These are phyloP conservation scores for Debaryomycetaceae sp. DNA, from an alignment of 1,139 yeast genomes.

Conservation along the genomic window DNA sequence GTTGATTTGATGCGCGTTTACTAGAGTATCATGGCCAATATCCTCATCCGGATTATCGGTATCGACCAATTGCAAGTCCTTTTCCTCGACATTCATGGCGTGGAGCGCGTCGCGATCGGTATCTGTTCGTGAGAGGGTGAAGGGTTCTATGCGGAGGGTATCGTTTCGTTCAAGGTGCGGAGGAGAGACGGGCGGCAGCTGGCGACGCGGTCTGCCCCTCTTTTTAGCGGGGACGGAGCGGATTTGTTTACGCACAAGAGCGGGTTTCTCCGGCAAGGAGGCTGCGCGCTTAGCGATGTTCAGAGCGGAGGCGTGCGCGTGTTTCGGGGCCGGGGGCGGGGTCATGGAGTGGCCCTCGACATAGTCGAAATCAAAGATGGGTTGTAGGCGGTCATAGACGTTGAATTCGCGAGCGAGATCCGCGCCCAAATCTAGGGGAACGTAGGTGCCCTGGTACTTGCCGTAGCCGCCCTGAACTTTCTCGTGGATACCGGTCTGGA, in stretches of 20 bases:
- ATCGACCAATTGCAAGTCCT: slow-evolving; percentile 28
- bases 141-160: slow-evolving; percentile 19
- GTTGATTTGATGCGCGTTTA: too few species aligned
- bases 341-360: slow-evolving; percentile 47
- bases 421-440: slow-evolving; percentile 54
- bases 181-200: slow-evolving; percentile 12
- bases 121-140: slow-evolving; percentile 26
- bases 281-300: slow-evolving; percentile 36
- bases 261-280: slow-evolving; percentile 7
- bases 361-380: slow-evolving; percentile 56
- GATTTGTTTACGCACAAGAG: slow-evolving; percentile 11
- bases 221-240: slow-evolving; percentile 29
- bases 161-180: slow-evolving; percentile 21
- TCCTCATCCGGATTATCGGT: slow-evolving; percentile 12
- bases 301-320: slow-evolving; percentile 57
- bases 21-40: neutral
- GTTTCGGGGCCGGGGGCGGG: slow-evolving; percentile 81
- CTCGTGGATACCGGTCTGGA: slow-evolving; percentile 77
- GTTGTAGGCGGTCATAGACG: slow-evolving; percentile 53
- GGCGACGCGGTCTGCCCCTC: slow-evolving; percentile 40
- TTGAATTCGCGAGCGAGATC: slow-evolving; percentile 56
- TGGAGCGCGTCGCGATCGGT: slow-evolving; percentile 33
- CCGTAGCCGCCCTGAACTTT: slow-evolving; percentile 96
- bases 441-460: slow-evolving; percentile 92
- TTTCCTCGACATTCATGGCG: slow-evolving; percentile 24